These are phyloP conservation scores for Magnolia changhungtana DNA, from an alignment of 164 flowering plant genomes.

Conservation along the genomic window DNA sequence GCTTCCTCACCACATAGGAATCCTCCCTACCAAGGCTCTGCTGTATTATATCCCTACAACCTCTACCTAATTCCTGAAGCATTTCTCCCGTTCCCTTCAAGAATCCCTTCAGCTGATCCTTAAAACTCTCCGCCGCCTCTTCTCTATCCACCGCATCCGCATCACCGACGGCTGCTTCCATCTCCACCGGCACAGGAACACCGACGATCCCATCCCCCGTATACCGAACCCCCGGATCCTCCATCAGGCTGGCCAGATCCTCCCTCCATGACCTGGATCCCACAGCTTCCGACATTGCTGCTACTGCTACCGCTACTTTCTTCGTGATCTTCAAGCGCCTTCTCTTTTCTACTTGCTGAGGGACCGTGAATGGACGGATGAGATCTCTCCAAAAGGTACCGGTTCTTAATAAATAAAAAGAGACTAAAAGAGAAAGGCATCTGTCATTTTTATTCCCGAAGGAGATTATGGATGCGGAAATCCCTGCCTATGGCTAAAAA, in stretches of 20 bases:
- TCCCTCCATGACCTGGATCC: conserved; percentile 56
- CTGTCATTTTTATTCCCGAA: background rate
- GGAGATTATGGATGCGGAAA: background rate
- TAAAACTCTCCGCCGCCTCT: conserved; percentile 41
- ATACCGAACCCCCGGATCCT: conserved; percentile 46
- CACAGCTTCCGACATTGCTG: conserved; percentile 22
- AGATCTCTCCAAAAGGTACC: background rate
- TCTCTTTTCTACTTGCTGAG: background rate
- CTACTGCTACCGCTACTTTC: no score
- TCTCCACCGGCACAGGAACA: conserved; percentile 14
- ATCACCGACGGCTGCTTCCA: background rate
- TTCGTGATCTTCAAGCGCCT: background rate
- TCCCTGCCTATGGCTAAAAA: background rate
- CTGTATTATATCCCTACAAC: conserved; percentile 61
- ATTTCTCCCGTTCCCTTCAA: conserved; percentile 70
- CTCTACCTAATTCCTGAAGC: conserved; percentile 66
- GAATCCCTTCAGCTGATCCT: conserved; percentile 72
- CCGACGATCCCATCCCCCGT: conserved; percentile 21
- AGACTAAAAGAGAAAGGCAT: background rate
- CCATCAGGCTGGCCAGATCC: conserved; percentile 58
- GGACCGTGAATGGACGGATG: background rate
- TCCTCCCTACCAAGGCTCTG: conserved; percentile 71
- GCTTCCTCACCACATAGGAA: conserved; percentile 51
- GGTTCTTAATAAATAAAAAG: no score
- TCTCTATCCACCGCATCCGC: conserved; percentile 2